Base-by-base conservation (phyloP, 2,329 filamentous ascomycete species). In the Monosporascus sp. region DNA sequence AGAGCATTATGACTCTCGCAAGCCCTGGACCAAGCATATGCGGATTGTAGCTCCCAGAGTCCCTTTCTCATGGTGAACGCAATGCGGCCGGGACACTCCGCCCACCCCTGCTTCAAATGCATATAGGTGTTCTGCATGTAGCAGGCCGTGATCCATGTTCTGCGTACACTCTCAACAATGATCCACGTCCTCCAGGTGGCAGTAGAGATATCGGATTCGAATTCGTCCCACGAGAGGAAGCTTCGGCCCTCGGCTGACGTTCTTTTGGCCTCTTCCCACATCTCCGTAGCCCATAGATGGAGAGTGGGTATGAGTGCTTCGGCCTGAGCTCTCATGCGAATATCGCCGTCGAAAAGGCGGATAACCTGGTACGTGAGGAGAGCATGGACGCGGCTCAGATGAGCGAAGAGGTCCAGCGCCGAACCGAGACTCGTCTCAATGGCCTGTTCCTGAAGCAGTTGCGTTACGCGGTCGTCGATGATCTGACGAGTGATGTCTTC, bases 271-370 rank as follows among this genome's bases (percentile, higher is more conserved):
- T 51, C 53, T 25, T 60, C 51, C 41, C 63, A 56, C 50, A 65
- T 56, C 51, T 63, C 53, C 20, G 49, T 52, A 6, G 54, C 59
- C 63, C 63, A 65, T 3, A 51, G 49, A 44, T 48, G 50, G n/a
- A 71, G 52, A 15, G 68, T 60, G 9, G 65, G 57, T 36, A 69
- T 61, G 18, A 66, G 55, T 14, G 50, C 58, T 54, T 71, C 68
- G 14, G 61, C 69, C 46, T 64, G 61, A 3, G 61, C 62, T 31
- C 68, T 63, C 57, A 68, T 64, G 20, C 62, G 58, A 24, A 70
- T 57, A 53, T 70, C 65, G 24, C 68, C 69, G 52, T 71, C 69
- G 51, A 66, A 67, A 7, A 71, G 59, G 9, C 68, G 59, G 47
- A 70, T 65, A n/a, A 63, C 52, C 51, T 70, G 67, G 54, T 70